Conservation (phyloP, 1,139 yeast genomes). For the Torulaspora globosa region DNA sequence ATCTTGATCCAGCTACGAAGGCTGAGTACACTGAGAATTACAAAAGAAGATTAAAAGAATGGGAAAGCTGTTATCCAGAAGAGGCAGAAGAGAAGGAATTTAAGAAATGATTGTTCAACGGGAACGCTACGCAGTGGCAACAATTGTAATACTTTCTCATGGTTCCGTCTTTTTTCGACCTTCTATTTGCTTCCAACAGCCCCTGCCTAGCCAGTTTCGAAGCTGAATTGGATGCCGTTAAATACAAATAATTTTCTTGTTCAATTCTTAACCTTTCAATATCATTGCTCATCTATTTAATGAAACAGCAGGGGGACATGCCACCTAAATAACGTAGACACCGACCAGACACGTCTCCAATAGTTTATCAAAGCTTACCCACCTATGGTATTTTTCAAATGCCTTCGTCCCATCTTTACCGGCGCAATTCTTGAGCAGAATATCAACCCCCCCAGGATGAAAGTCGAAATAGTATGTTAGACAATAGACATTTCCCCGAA, state of each 20-base stretch:
- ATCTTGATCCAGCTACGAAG: conserved; percentile 31
- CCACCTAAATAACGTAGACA: conserved; percentile 14
- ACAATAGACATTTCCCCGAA: conserved; percentile 79
- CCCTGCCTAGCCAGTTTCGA: neutral
- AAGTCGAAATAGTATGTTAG: conserved; percentile 75
- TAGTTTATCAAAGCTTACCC: conserved; percentile 87
- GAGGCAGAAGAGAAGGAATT: conserved; percentile 19
- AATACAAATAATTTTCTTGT: neutral
- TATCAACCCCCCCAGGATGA: conserved; percentile 91
- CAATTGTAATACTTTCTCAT: conserved; percentile 1
- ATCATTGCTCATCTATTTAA: neutral
- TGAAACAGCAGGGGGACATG: neutral
- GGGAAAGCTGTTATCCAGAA: conserved; percentile 37
- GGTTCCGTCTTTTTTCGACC: neutral
- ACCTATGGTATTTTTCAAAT: conserved; percentile 76
- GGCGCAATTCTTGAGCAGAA: conserved; percentile 65
- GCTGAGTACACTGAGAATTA: conserved; percentile 36
- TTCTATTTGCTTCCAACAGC: neutral
- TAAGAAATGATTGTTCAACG: conserved; percentile 9
- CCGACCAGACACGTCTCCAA: conserved; percentile 78
- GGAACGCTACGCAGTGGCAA: neutral
- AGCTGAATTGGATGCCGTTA: neutral
- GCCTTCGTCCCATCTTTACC: conserved; percentile 81
- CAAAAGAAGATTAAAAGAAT: conserved; percentile 36
- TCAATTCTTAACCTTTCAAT: neutral